Evolutionary conservation across 2,329 filamentous ascomycete genomes (phyloP).

Genomic region (Emergomyces africanus): DNA sequence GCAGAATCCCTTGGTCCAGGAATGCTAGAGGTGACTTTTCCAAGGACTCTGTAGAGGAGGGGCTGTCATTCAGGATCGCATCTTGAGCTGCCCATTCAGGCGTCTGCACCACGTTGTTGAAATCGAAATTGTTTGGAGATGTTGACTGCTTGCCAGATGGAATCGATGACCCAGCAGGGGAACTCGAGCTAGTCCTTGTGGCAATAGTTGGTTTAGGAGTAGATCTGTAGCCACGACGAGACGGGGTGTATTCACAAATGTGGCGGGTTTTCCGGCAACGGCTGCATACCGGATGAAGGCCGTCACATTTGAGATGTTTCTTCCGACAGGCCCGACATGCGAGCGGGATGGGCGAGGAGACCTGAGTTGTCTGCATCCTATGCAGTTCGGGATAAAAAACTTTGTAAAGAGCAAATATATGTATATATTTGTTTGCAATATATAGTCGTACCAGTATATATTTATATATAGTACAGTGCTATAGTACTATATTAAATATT

Average conservation of each 20-base stretch:
- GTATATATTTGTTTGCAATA: background rate
- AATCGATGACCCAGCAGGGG: background rate
- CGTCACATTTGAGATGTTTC: slow-evolving; percentile 67
- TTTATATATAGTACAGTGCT: too few relatives aligned
- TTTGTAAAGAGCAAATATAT: background rate
- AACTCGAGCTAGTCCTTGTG: background rate
- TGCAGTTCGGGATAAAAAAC: background rate
- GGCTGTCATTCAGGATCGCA: background rate
- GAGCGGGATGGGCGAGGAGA: slow-evolving; percentile 26
- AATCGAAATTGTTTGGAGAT: background rate
- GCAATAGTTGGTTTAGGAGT: background rate
- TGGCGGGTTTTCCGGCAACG: slow-evolving; percentile 48
- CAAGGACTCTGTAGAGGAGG: slow-evolving; percentile 1
- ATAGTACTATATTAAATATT: too few relatives aligned
- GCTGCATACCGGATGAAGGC: slow-evolving; percentile 50
- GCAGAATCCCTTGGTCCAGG: slow-evolving; percentile 9
- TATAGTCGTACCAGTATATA: background rate
- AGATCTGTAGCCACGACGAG: slow-evolving; percentile 54
- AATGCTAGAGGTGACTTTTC: slow-evolving; percentile 8
- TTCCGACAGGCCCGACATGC: slow-evolving; percentile 38
- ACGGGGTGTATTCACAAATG: slow-evolving; percentile 60
- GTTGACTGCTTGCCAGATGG: background rate
- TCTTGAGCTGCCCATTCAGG: background rate
- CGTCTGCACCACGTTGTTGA: background rate
- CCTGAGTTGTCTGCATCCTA: background rate